phyloP scores from a whole-genome alignment of 2,329 filamentous ascomycete genomes.

The Colletotrichum liaoningense region DNA sequence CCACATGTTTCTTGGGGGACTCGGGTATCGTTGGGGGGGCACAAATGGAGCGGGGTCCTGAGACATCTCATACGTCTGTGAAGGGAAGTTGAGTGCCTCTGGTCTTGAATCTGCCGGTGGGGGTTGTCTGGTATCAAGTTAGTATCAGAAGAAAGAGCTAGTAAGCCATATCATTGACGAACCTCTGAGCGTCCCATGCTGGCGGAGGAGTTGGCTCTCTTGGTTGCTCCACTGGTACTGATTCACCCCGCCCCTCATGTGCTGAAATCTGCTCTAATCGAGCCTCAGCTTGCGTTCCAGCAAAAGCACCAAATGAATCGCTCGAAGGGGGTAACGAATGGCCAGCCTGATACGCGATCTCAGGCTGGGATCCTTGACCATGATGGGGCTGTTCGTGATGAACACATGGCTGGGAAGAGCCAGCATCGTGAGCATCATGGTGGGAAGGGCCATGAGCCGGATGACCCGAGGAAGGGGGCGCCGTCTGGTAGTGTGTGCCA shows the following conservation, averaged over 20 bases:
- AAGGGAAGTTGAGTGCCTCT: conserved; percentile 87
- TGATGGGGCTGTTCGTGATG: conserved; percentile 27
- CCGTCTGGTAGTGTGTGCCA: conserved; percentile 40
- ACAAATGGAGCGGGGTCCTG: conserved; percentile 80
- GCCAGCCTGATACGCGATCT: conserved; percentile 37
- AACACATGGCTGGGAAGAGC: conserved; percentile 19
- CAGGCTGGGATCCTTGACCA: conserved; percentile 38
- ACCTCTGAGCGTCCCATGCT: conserved; percentile 68
- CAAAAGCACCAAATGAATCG: conserved; percentile 50
- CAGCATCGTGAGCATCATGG: conserved; percentile 31
- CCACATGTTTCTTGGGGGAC: conserved; percentile 88
- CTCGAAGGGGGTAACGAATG: conserved; percentile 42
- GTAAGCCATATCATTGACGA: conserved; percentile 36
- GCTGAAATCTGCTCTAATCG: conserved; percentile 51
- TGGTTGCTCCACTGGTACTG: conserved; percentile 48
- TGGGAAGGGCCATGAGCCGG: conserved; percentile 33
- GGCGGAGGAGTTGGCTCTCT: conserved; percentile 48
- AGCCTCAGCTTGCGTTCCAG: conserved; percentile 62
- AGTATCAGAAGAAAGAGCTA: not conserved
- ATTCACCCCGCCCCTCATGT: conserved; percentile 19
- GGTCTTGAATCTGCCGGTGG: conserved; percentile 77
- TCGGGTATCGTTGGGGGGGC: conserved; percentile 81
- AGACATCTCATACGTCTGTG: conserved; percentile 85
- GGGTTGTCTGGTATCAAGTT: conserved; percentile 63
- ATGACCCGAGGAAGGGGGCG: conserved; percentile 35